phyloP scores from a whole-genome alignment of 257 asterid genomes.

The Solanum bulbocastanum region DNA sequence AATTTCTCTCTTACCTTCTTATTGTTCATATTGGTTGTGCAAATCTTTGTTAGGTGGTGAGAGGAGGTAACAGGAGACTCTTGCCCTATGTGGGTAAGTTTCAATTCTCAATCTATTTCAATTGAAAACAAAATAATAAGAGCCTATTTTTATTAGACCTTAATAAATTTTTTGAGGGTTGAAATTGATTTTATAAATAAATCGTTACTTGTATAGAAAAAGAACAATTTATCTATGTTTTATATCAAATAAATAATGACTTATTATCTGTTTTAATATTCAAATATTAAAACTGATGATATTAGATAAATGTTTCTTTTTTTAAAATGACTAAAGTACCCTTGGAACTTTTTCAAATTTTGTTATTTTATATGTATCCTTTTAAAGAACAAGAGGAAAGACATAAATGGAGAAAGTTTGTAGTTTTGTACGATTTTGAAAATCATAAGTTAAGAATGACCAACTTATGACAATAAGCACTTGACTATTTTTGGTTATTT shows the following conservation, averaged over 20 bases:
- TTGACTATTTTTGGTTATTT: no score
- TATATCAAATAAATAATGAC: background rate
- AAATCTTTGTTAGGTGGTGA: conserved; percentile 32
- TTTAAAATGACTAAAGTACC: background rate
- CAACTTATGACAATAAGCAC: no score
- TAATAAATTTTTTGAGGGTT: background rate
- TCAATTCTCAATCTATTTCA: background rate
- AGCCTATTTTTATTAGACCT: background rate
- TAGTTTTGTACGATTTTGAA: no score
- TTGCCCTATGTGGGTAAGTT: conserved; percentile 33
- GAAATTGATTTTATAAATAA: background rate
- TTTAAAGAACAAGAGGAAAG: background rate
- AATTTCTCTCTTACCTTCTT: background rate
- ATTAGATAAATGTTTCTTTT: no score
- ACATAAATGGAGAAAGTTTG: background rate
- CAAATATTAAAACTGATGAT: no score
- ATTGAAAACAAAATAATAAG: background rate
- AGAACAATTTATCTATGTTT: background rate
- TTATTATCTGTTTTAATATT: no score
- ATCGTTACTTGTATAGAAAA: background rate
- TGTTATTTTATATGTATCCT: background rate
- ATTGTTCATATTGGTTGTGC: background rate
- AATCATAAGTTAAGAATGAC: background rate
- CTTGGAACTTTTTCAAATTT: background rate
- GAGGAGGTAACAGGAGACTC: conserved; percentile 47